A percentile compares a stretch with the other conserved stretches of the same genome.
phyloP scores from a whole-genome alignment of 495 filamentous ascomycete genomes.

The Talaromyces thailandensis region DNA sequence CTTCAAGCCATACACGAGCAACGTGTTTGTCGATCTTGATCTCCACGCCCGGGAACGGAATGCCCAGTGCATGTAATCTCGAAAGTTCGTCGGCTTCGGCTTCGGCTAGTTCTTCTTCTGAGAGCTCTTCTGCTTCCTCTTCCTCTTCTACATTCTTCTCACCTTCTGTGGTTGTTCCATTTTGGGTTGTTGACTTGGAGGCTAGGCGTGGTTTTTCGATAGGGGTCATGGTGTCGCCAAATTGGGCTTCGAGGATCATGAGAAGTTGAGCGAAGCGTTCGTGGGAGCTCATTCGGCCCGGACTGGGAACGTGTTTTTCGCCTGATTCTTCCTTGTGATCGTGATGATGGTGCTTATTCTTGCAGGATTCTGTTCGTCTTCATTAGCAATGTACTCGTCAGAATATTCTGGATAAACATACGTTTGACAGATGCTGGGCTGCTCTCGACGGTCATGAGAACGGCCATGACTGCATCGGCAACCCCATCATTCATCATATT shows the following conservation, averaged over 20 bases:
- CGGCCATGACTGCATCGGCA: conserved; percentile 88
- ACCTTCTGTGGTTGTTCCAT: conserved; percentile 13
- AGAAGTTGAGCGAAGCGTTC: conserved; percentile 76
- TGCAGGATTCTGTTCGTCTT: conserved; percentile 40
- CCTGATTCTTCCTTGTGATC: conserved; percentile 45
- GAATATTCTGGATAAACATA: conserved; percentile 30
- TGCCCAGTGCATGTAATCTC: conserved; percentile 67
- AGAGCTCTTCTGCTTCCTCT: conserved; percentile 30
- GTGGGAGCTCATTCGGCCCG: conserved; percentile 41
- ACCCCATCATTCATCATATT: conserved; percentile 97
- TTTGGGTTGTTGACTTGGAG: conserved; percentile 18
- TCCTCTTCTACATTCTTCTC: conserved; percentile 18
- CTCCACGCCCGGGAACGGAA: conserved; percentile 79
- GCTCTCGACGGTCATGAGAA: conserved; percentile 81
- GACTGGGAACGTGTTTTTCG: conserved; percentile 45
- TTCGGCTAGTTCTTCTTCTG: conserved; percentile 40
- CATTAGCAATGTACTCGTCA: conserved; percentile 9
- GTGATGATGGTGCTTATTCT: conserved; percentile 39
- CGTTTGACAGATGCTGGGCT: conserved; percentile 91
- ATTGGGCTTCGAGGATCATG: conserved; percentile 96
- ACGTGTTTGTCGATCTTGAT: conserved; percentile 84
- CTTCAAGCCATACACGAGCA: conserved; percentile 85
- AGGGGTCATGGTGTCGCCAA: conserved; percentile 68
- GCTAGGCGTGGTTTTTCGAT: conserved; percentile 58
- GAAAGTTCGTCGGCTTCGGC: conserved; percentile 52